These are phyloP conservation scores for Akanthomyces dipterigenus DNA, from an alignment of 2,329 filamentous ascomycete genomes.

Conservation along the genomic window DNA sequence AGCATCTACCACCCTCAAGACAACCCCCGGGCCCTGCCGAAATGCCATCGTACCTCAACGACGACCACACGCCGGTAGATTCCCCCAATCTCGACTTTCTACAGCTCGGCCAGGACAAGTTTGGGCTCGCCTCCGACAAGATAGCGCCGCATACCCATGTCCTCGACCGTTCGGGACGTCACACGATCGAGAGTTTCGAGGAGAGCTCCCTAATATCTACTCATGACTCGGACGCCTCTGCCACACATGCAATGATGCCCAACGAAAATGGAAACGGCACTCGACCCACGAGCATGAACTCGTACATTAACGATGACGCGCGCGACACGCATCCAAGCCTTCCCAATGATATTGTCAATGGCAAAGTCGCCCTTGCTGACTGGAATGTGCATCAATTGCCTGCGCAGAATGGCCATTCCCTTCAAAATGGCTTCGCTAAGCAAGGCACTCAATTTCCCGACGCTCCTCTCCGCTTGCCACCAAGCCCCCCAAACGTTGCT, in stretches of 20 bases:
- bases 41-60: constrained; percentile 50
- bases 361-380: constrained; percentile 7
- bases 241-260: constrained; percentile 34
- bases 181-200: constrained; percentile 47
- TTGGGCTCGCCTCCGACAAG: constrained; percentile 28
- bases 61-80: constrained; percentile 37
- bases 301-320: constrained; percentile 43
- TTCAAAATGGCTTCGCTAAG: constrained; percentile 20
- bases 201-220: constrained; percentile 48
- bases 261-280: constrained; percentile 34
- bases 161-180: constrained; percentile 35
- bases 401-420: neutral
- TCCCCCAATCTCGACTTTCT: constrained; percentile 36
- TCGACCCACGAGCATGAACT: constrained; percentile 49
- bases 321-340: constrained; percentile 6
- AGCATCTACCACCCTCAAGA: neutral
- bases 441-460: neutral
- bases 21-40: constrained; percentile 17
- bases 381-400: neutral
- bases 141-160: constrained; percentile 29
- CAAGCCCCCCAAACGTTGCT: neutral
- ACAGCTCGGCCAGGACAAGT: constrained; percentile 36
- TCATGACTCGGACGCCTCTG: constrained; percentile 45
- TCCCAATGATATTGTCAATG: constrained; percentile 11
- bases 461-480: constrained; percentile 3